Percentiles rank a stretch among this genome's conserved stretches.
Conservation (phyloP, 2,329 filamentous ascomycete species). For the Dactylellina leptospora region DNA sequence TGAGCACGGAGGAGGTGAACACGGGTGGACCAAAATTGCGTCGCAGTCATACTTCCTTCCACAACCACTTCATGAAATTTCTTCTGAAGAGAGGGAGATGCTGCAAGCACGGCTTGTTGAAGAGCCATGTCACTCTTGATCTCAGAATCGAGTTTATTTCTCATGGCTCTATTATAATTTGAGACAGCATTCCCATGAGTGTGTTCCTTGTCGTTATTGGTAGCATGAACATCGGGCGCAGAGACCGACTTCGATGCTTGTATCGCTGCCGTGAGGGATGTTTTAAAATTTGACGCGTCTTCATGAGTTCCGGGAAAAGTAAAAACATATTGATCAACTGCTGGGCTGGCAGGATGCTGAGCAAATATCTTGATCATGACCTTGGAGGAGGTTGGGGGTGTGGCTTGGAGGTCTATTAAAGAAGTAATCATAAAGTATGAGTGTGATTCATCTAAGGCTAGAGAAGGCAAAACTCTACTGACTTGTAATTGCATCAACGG, state of each 20-base stretch:
- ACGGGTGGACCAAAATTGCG: conserved; percentile 93
- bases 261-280: conserved; percentile 80
- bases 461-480: no score
- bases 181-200: conserved; percentile 58
- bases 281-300: conserved; percentile 86
- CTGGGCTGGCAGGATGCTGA: conserved; percentile 58
- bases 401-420: conserved; percentile 81
- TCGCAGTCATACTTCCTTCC: conserved; percentile 80
- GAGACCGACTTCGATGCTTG: conserved; percentile 70
- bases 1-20: conserved; percentile 86
- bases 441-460: no score
- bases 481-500: conserved; percentile 83
- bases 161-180: conserved; percentile 1
- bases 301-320: conserved; percentile 83
- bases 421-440: no score
- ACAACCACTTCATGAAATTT: conserved; percentile 90
- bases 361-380: conserved; percentile 94
- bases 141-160: conserved; percentile 67
- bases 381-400: conserved; percentile 84
- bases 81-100: conserved; percentile 76
- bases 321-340: conserved; percentile 76
- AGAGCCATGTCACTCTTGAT: conserved; percentile 81
- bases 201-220: conserved; percentile 62
- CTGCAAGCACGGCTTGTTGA: conserved; percentile 86
- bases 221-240: conserved; percentile 64